Conservation (phyloP, 306 rosid species). For the Pyrus pyrifolia region DNA sequence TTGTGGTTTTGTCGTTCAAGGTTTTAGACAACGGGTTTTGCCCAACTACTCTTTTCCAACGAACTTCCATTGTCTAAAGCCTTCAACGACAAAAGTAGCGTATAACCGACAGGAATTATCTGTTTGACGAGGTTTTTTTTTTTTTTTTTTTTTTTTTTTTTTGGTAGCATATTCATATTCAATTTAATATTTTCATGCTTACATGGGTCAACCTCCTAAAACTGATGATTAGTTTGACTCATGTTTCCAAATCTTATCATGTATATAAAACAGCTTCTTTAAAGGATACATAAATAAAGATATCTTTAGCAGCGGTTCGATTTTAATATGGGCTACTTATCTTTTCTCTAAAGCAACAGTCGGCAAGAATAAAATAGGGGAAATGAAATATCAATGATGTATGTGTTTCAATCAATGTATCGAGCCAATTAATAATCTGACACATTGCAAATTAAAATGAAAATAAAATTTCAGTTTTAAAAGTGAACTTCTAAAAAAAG, state of each 20-base stretch:
- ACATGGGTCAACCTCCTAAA: conserved; percentile 8
- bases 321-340: background rate
- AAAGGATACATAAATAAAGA: background rate
- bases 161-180: background rate
- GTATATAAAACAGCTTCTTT: background rate
- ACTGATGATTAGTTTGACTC: conserved; percentile 16
- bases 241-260: background rate
- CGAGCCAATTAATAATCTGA: background rate
- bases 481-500: background rate
- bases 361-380: background rate
- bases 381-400: background rate
- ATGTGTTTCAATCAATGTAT: background rate
- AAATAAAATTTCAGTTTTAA: background rate
- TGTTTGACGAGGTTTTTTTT: too few relatives aligned
- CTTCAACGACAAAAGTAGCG: too few relatives aligned
- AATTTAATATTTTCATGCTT: conserved; percentile 13
- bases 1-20: too few relatives aligned
- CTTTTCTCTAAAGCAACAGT: background rate
- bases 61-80: too few relatives aligned
- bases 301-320: background rate
- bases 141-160: too few relatives aligned
- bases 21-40: too few relatives aligned
- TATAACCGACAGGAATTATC: too few relatives aligned
- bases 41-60: too few relatives aligned
- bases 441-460: background rate